Percentiles rank a stretch among this genome's conserved stretches.
Conservation (phyloP, 768 basidiomycete genomes). For the Mycena amicta region DNA sequence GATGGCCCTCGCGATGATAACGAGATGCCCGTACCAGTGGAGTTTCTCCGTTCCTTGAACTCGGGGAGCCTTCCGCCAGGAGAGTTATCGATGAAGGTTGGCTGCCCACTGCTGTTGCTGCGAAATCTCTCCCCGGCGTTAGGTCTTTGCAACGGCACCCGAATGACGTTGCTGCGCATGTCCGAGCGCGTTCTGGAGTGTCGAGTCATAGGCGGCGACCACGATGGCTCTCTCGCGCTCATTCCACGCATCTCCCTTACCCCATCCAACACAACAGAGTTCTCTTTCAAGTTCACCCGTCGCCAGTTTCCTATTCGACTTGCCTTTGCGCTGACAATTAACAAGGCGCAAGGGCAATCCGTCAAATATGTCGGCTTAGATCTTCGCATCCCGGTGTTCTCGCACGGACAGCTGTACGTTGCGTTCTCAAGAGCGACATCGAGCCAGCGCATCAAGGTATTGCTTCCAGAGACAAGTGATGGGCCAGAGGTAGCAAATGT, state of each 20-base stretch:
- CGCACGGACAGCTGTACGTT: not conserved
- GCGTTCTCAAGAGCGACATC: not conserved
- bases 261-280: slow-evolving; percentile 27
- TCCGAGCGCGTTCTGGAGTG: slow-evolving; percentile 37
- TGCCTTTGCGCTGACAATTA: slow-evolving; percentile 51
- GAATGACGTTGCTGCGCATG: slow-evolving; percentile 29
- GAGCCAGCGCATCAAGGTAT: not conserved
- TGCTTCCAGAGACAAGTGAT: not conserved
- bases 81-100: slow-evolving; percentile 30
- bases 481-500: not conserved
- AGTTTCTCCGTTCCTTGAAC: too few relatives aligned
- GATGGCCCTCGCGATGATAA: too few relatives aligned
- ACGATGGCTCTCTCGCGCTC: slow-evolving; percentile 36
- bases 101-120: slow-evolving; percentile 36
- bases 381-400: not conserved
- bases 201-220: slow-evolving; percentile 37
- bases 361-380: not conserved
- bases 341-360: slow-evolving; percentile 43
- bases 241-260: slow-evolving; percentile 42
- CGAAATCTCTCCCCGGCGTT: slow-evolving; percentile 29
- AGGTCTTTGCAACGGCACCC: slow-evolving; percentile 35
- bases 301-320: slow-evolving; percentile 46
- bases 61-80: too few relatives aligned
- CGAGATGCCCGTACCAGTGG: too few relatives aligned
- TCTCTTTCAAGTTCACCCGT: slow-evolving; percentile 33